Percentiles rank a stretch among this genome's conserved stretches.
phyloP scores from a whole-genome alignment of 495 filamentous ascomycete genomes.

The Aspergillus steynii region DNA sequence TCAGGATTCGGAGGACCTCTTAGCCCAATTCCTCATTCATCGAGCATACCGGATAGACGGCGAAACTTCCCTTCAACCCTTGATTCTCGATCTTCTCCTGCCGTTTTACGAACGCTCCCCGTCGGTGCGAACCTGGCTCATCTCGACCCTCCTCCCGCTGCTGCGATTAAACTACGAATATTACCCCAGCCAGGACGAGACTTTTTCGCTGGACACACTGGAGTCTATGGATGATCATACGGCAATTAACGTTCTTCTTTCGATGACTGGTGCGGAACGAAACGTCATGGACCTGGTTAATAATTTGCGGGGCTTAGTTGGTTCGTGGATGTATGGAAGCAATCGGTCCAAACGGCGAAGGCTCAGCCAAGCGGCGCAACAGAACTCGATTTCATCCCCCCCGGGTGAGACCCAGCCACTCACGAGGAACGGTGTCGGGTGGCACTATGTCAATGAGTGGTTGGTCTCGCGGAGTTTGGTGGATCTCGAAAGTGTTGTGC shows the following conservation, averaged over 20 bases:
- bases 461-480: slow-evolving; percentile 62
- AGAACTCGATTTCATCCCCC: slow-evolving; percentile 31
- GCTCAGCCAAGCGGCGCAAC: slow-evolving; percentile 36
- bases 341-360: slow-evolving; percentile 61
- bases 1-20: slow-evolving; percentile 49
- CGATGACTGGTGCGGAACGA: slow-evolving; percentile 53
- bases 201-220: slow-evolving; percentile 62
- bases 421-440: slow-evolving; percentile 47
- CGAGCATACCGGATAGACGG: slow-evolving; percentile 75
- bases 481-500: slow-evolving; percentile 52
- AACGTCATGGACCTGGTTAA: slow-evolving; percentile 54
- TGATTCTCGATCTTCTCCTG: slow-evolving; percentile 68
- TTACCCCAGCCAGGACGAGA: slow-evolving; percentile 59
- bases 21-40: slow-evolving; percentile 73
- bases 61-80: slow-evolving; percentile 72
- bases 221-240: slow-evolving; percentile 55
- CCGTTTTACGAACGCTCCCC: slow-evolving; percentile 73
- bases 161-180: slow-evolving; percentile 83
- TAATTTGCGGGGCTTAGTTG: slow-evolving; percentile 74
- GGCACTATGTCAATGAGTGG: slow-evolving; percentile 82
- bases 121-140: slow-evolving; percentile 69
- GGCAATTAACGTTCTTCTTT: slow-evolving; percentile 68
- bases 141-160: slow-evolving; percentile 76
- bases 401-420: slow-evolving; percentile 23
- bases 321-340: slow-evolving; percentile 79